A percentile compares a stretch with the other conserved stretches of the same genome.
Conservation (phyloP, 208 protist species). For the Trichomonas gallinae region DNA sequence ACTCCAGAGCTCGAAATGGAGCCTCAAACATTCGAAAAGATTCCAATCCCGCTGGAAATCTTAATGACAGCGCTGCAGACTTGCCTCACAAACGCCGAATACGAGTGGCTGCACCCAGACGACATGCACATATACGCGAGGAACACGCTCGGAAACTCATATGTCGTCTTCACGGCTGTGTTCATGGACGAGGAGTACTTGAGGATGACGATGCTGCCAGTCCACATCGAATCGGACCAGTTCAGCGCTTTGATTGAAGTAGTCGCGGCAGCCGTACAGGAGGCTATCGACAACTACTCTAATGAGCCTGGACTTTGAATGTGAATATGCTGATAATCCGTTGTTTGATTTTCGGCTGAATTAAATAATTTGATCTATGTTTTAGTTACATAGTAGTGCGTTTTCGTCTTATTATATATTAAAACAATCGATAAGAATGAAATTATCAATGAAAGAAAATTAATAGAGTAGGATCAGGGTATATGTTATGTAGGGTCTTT, state of each 20-base stretch:
- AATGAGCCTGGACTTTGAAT: too few species aligned
- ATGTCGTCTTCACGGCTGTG: not conserved
- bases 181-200: not conserved
- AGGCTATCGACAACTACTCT: not conserved
- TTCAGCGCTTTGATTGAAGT: not conserved
- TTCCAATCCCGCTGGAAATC: not conserved
- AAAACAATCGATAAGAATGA: too few species aligned
- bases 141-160: not conserved
- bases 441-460: too few species aligned
- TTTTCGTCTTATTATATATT: too few species aligned
- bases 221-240: not conserved
- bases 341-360: too few species aligned
- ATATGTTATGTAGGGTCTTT: too few species aligned
- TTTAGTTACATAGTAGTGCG: too few species aligned
- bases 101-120: not conserved
- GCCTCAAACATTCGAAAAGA: not conserved
- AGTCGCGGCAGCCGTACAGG: not conserved
- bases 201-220: not conserved
- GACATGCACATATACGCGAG: not conserved
- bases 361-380: too few species aligned
- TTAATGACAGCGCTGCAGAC: not conserved
- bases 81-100: not conserved
- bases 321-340: too few species aligned
- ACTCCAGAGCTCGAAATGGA: not conserved
- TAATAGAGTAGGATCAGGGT: too few species aligned